These are phyloP conservation scores for Rhodotorula sp. DNA, from an alignment of 1,284 basidiomycete species.

Conservation along the genomic window DNA sequence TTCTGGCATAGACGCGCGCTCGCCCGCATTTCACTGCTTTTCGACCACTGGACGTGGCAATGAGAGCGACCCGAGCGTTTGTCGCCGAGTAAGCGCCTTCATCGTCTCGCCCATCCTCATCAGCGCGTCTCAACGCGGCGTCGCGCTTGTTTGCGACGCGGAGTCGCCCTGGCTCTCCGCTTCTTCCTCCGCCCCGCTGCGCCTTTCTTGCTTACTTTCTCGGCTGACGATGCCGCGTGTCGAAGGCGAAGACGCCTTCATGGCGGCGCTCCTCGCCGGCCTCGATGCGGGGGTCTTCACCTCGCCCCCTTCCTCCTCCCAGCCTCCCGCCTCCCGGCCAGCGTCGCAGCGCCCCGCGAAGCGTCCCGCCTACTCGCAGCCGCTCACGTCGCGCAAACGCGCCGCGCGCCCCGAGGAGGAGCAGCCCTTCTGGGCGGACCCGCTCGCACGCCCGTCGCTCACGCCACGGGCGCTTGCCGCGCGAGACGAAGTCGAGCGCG, in stretches of 20 bases:
- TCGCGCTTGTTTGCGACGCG: background rate
- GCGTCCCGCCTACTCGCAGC: background rate
- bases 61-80: background rate
- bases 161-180: background rate
- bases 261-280: slow-evolving; percentile 57
- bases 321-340: background rate
- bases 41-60: background rate
- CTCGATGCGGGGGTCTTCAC: slow-evolving; percentile 49
- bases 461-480: slow-evolving; percentile 36
- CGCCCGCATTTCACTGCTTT: background rate
- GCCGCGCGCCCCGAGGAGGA: background rate
- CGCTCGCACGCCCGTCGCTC: slow-evolving; percentile 48
- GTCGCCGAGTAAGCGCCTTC: background rate
- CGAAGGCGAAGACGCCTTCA: slow-evolving; percentile 57
- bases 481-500: background rate
- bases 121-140: background rate
- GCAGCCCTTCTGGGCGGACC: slow-evolving; percentile 43
- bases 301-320: slow-evolving; percentile 11
- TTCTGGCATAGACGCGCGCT: too few species aligned
- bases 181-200: too few species aligned
- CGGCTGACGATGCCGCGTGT: slow-evolving; percentile 5
- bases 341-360: background rate
- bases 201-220: background rate
- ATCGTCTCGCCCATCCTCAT: background rate
- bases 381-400: background rate